These are phyloP conservation scores for Yarrowia bubula DNA, from an alignment of 805 yeast genomes.

Conservation along the genomic window DNA sequence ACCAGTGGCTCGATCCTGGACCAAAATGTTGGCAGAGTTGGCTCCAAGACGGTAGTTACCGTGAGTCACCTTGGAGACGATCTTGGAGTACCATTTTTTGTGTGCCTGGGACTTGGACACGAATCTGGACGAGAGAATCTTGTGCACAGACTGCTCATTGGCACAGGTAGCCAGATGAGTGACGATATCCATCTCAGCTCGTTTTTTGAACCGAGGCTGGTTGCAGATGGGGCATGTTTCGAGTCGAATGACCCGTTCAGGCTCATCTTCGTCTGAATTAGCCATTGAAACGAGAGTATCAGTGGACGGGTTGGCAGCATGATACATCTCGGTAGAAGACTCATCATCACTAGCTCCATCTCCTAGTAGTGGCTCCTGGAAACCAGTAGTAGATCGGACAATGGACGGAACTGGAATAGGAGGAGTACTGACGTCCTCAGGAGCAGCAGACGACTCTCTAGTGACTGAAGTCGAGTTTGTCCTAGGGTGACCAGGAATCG, in stretches of 20 bases:
- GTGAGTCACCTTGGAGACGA: conserved; percentile 77
- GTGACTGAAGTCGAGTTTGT: neutral
- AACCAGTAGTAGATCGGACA: neutral
- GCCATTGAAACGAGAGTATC: conserved; percentile 10
- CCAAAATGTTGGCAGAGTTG: conserved; percentile 89
- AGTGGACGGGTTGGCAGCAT: neutral
- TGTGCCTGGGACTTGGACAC: conserved; percentile 81
- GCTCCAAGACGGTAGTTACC: conserved; percentile 85
- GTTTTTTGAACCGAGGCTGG: conserved; percentile 53
- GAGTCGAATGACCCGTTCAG: conserved; percentile 53
- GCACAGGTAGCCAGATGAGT: conserved; percentile 87
- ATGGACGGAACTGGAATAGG: neutral
- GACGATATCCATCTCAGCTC: conserved; percentile 65
- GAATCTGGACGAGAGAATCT: conserved; percentile 61
- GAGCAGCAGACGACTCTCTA: neutral
- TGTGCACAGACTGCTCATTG: conserved; percentile 65
- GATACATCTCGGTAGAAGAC: neutral
- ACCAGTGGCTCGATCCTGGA: conserved; percentile 89
- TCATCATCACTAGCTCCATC: neutral
- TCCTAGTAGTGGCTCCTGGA: neutral
- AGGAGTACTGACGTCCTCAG: neutral
- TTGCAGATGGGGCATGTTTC: conserved; percentile 80
- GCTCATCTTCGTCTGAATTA: conserved; percentile 28
- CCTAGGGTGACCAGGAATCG: neutral
- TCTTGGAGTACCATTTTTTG: conserved; percentile 83